Evolutionary conservation across 495 filamentous ascomycete species (phyloP).

Genomic region (Xylaria scruposa): DNA sequence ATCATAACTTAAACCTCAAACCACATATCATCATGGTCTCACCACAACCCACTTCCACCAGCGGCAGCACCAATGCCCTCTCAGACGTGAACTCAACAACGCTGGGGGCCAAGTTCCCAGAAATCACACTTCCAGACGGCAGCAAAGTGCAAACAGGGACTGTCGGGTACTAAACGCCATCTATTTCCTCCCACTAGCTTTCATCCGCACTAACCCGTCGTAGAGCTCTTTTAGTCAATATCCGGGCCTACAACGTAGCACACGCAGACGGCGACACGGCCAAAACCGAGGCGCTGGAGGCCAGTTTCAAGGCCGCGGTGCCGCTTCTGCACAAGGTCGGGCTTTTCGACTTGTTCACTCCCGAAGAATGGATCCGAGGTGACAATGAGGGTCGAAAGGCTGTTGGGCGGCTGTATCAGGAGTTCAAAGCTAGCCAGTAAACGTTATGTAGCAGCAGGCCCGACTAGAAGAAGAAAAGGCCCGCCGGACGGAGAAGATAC

Average conservation of each 20-base stretch:
- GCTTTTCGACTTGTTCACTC: constrained; percentile 36
- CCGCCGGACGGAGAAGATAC: not conserved
- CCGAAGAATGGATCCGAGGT: constrained; percentile 37
- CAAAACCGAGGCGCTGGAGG: constrained; percentile 26
- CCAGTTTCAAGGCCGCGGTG: constrained; percentile 30
- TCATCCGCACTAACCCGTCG: not conserved
- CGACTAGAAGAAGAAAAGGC: no score
- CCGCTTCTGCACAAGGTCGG: constrained; percentile 36
- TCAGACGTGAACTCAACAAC: constrained; percentile 34
- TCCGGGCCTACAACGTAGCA: constrained; percentile 37
- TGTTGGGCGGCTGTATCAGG: constrained; percentile 33
- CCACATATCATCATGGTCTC: constrained; percentile 22
- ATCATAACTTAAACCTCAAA: not conserved
- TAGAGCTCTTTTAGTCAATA: constrained; percentile 36
- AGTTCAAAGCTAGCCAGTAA: constrained; percentile 31
- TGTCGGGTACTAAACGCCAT: constrained; percentile 24
- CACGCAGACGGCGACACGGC: constrained; percentile 29
- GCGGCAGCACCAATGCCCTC: constrained; percentile 24
- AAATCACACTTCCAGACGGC: constrained; percentile 37
- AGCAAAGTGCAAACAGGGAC: constrained; percentile 40
- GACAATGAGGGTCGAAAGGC: constrained; percentile 33
- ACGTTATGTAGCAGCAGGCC: not conserved
- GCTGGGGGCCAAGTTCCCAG: constrained; percentile 32
- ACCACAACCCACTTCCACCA: not conserved
- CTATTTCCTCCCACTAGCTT: not conserved